Conservation (phyloP, 2,329 filamentous ascomycete genomes). For the Zymoseptoria pseudotritici region DNA sequence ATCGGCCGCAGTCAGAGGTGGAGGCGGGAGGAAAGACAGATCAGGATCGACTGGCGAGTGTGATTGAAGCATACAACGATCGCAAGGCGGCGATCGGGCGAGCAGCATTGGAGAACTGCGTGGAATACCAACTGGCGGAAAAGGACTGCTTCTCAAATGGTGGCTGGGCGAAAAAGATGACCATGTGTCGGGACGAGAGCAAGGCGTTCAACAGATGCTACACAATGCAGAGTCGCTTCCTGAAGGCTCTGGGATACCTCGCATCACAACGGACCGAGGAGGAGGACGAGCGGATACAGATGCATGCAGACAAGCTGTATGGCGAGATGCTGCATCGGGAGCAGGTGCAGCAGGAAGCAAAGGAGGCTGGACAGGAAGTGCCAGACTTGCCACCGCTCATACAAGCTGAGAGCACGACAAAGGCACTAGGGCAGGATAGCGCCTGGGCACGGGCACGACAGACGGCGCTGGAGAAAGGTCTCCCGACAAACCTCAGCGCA, state of each 20-base stretch:
- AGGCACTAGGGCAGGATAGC: slow-evolving; percentile 25
- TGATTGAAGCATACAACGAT: slow-evolving; percentile 78
- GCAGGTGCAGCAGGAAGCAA: slow-evolving; percentile 60
- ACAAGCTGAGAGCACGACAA: slow-evolving; percentile 18
- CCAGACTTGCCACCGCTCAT: slow-evolving; percentile 56
- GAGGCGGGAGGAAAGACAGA: slow-evolving; percentile 64
- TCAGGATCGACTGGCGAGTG: slow-evolving; percentile 70
- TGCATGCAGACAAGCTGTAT: slow-evolving; percentile 89
- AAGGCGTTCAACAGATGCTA: slow-evolving; percentile 78
- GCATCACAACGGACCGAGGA: slow-evolving; percentile 56
- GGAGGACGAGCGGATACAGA: slow-evolving; percentile 78
- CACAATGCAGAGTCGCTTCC: slow-evolving; percentile 79
- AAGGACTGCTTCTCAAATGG: slow-evolving; percentile 74
- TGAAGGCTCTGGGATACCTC: slow-evolving; percentile 85
- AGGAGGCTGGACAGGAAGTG: slow-evolving; percentile 45
- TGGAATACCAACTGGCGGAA: slow-evolving; percentile 75
- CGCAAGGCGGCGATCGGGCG: slow-evolving; percentile 69
- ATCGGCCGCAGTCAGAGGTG: slow-evolving; percentile 64
- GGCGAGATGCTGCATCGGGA: slow-evolving; percentile 83
- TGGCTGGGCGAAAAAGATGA: slow-evolving; percentile 59
- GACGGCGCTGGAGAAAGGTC: slow-evolving; percentile 22
- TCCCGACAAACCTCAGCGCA: slow-evolving; percentile 45
- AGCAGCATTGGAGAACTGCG: slow-evolving; percentile 88
- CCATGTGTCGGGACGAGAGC: slow-evolving; percentile 74
- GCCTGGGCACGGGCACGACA: slow-evolving; percentile 23